A percentile compares a stretch with the other conserved stretches of the same genome.
These are phyloP conservation scores for Tulasnella sp. DNA, from an alignment of 768 basidiomycete species.

Conservation along the genomic window DNA sequence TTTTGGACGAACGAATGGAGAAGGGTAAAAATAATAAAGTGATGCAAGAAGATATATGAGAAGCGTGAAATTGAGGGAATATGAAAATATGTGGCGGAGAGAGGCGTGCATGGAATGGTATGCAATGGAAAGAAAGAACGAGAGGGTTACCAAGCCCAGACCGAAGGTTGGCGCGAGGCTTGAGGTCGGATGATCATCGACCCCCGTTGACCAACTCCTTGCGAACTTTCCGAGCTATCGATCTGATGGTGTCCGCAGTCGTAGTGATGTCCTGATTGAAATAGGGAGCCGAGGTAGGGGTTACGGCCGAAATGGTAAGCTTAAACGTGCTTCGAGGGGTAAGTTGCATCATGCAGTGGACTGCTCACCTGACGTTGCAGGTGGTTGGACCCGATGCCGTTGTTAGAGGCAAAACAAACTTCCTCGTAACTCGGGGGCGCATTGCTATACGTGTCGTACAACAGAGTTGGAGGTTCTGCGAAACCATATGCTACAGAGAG, in stretches of 20 bases:
- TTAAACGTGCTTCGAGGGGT: background rate
- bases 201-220: background rate
- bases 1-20: no score
- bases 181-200: background rate
- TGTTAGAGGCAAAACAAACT: background rate
- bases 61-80: background rate
- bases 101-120: background rate
- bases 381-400: slow-evolving; percentile 3
- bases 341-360: background rate
- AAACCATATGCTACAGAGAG: background rate
- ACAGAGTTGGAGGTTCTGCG: background rate
- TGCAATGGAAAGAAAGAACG: background rate
- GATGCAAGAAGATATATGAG: background rate
- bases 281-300: background rate
- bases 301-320: background rate
- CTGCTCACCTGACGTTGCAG: background rate
- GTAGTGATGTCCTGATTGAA: background rate
- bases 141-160: background rate
- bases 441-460: background rate
- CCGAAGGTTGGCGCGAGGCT: background rate
- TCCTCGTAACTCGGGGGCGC: background rate
- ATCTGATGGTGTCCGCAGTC: slow-evolving; percentile 9
- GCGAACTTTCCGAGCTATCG: background rate
- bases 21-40: background rate
- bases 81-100: background rate